Conservation (phyloP, 2,329 filamentous ascomycete genomes). For the Cladosporium sp. region DNA sequence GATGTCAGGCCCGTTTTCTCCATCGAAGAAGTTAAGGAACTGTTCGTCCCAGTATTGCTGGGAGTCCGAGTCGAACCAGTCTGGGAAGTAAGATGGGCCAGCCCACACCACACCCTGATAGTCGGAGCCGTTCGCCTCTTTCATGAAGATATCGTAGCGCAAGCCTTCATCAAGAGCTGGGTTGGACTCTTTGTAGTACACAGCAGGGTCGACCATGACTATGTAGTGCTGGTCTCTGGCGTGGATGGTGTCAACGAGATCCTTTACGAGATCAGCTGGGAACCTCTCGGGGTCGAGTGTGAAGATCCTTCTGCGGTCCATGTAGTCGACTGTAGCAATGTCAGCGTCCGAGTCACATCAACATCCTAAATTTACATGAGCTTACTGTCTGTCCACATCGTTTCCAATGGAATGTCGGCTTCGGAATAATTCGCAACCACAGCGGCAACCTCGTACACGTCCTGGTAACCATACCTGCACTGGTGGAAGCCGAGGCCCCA, state of each 20-base stretch:
- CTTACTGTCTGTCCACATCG: slow-evolving; percentile 63
- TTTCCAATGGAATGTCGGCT: slow-evolving; percentile 61
- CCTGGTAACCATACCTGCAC: slow-evolving; percentile 44
- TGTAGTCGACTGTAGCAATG: slow-evolving; percentile 31
- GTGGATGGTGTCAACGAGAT: slow-evolving; percentile 58
- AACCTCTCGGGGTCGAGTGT: slow-evolving; percentile 61
- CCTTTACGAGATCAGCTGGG: slow-evolving; percentile 55
- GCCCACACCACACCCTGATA: slow-evolving; percentile 15
- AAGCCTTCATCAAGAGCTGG: slow-evolving; percentile 13
- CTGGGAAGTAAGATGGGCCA: slow-evolving; percentile 14
- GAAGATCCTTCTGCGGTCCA: slow-evolving; percentile 49
- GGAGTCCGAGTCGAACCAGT: slow-evolving; percentile 12
- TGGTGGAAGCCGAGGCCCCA: slow-evolving; percentile 48
- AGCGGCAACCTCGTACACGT: slow-evolving; percentile 59
- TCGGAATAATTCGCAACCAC: slow-evolving; percentile 63
- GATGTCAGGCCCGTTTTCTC: slow-evolving; percentile 13
- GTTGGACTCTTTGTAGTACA: slow-evolving; percentile 12
- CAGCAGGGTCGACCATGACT: slow-evolving; percentile 16
- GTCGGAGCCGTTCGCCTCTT: slow-evolving; percentile 5
- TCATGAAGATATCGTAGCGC: slow-evolving; percentile 14
- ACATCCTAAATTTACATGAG: no score
- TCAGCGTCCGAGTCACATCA: background rate
- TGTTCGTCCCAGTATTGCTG: slow-evolving; percentile 14
- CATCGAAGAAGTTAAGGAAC: slow-evolving; percentile 14
- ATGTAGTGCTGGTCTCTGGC: slow-evolving; percentile 17